Conservation (phyloP, 768 basidiomycete species). For the Hygrocybe coccinea region DNA sequence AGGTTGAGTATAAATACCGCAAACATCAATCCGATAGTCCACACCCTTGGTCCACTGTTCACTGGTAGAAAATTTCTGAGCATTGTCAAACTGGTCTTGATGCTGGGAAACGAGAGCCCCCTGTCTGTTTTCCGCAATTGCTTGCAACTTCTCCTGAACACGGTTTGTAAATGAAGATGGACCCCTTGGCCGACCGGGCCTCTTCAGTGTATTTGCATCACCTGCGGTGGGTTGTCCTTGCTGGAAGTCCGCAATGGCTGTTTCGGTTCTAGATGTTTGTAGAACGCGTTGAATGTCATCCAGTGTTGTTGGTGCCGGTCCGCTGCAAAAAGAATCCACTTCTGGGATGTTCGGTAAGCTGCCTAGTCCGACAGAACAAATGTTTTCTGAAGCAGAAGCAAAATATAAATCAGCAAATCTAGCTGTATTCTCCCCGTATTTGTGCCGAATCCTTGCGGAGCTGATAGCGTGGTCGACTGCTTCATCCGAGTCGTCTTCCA, state of each 20-base stretch:
- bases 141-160: constrained; percentile 39
- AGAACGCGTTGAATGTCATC: background rate
- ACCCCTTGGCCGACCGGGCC: constrained; percentile 21
- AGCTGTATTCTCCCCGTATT: constrained; percentile 23
- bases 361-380: background rate
- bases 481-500: constrained; percentile 34
- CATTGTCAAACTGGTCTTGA: background rate
- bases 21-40: no score
- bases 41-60: no score
- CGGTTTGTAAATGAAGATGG: constrained; percentile 41
- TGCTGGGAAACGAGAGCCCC: background rate
- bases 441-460: constrained; percentile 24
- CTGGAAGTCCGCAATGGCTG: background rate
- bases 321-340: background rate
- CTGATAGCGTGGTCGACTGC: constrained; percentile 32
- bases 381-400: constrained; percentile 23
- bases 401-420: constrained; percentile 41
- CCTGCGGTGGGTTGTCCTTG: background rate
- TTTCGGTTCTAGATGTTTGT: background rate
- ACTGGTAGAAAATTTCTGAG: no score
- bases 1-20: no score
- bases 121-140: background rate
- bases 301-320: background rate
- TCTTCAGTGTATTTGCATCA: background rate
- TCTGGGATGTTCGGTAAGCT: background rate